Conservation (phyloP, 2,329 filamentous ascomycete genomes). For the Cladosporium sp. region DNA sequence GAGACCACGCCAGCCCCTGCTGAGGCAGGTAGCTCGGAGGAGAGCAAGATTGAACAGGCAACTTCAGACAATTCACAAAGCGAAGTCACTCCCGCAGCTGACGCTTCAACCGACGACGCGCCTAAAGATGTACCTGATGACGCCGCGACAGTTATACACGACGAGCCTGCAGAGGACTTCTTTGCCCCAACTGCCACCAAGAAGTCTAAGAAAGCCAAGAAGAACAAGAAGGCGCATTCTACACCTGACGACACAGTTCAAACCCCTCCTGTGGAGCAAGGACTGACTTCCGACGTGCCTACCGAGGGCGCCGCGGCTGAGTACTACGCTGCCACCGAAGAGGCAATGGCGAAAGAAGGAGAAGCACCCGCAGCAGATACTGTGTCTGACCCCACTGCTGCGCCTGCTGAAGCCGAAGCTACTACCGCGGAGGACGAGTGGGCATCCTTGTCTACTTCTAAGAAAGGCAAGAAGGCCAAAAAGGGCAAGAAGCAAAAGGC, state of each 20-base stretch:
- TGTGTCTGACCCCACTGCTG: not conserved
- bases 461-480: slow-evolving; percentile 33
- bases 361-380: not conserved
- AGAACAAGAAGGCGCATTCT: slow-evolving; percentile 27
- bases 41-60: not conserved
- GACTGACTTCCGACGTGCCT: not conserved
- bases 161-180: slow-evolving; percentile 14
- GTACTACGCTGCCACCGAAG: slow-evolving; percentile 7
- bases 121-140: slow-evolving; percentile 6
- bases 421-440: slow-evolving; percentile 23
- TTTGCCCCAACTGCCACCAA: slow-evolving; percentile 21
- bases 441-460: slow-evolving; percentile 23
- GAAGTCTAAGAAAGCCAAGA: slow-evolving; percentile 31
- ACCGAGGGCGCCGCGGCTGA: slow-evolving; percentile 19
- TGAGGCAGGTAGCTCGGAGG: not conserved
- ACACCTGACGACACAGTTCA: slow-evolving; percentile 12
- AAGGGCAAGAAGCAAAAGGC: slow-evolving; percentile 29
- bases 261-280: not conserved
- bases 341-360: not conserved
- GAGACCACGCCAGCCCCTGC: not conserved
- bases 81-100: not conserved
- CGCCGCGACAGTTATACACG: slow-evolving; percentile 9
- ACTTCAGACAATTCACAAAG: not conserved
- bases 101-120: not conserved
- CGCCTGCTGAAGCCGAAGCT: not conserved